phyloP scores from a whole-genome alignment of 495 filamentous ascomycete genomes.

The Darksidea phi region DNA sequence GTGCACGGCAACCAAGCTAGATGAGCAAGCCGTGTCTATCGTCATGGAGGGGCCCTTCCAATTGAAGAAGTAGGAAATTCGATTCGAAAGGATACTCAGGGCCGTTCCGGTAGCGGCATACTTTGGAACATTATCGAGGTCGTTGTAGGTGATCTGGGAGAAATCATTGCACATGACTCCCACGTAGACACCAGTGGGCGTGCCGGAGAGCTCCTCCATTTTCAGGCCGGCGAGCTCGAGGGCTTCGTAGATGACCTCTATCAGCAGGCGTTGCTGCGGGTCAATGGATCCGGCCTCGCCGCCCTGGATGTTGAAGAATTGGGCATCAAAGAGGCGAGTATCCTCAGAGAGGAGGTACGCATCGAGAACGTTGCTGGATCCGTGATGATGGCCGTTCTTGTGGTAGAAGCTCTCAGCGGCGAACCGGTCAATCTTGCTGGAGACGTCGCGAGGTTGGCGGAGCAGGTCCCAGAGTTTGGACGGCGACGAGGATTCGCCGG shows the following conservation, averaged over 20 bases:
- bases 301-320: slow-evolving; percentile 9
- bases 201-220: slow-evolving; percentile 6
- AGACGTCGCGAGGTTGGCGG: too few relatives aligned
- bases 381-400: too few relatives aligned
- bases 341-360: slow-evolving; percentile 16
- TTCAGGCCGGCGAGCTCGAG: slow-evolving; percentile 15
- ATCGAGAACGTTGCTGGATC: too few relatives aligned
- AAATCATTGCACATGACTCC: slow-evolving; percentile 20
- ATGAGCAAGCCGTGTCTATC: slow-evolving; percentile 26
- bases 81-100: slow-evolving; percentile 6
- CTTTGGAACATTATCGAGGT: background rate
- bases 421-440: too few relatives aligned
- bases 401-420: too few relatives aligned
- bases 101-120: slow-evolving; percentile 1
- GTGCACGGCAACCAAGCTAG: slow-evolving; percentile 18
- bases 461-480: too few relatives aligned
- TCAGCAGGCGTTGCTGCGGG: slow-evolving; percentile 5
- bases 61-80: slow-evolving; percentile 25
- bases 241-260: slow-evolving; percentile 17
- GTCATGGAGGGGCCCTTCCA: slow-evolving; percentile 17
- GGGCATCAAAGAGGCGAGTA: slow-evolving; percentile 12
- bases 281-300: slow-evolving; percentile 1
- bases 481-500: too few relatives aligned
- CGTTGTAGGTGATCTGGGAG: background rate
- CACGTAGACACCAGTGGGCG: slow-evolving; percentile 7